Percentiles rank a stretch among this genome's conserved stretches.
These are phyloP conservation scores for Phylloboletellus chloephorus DNA, from an alignment of 1,284 basidiomycete genomes.

Conservation along the genomic window DNA sequence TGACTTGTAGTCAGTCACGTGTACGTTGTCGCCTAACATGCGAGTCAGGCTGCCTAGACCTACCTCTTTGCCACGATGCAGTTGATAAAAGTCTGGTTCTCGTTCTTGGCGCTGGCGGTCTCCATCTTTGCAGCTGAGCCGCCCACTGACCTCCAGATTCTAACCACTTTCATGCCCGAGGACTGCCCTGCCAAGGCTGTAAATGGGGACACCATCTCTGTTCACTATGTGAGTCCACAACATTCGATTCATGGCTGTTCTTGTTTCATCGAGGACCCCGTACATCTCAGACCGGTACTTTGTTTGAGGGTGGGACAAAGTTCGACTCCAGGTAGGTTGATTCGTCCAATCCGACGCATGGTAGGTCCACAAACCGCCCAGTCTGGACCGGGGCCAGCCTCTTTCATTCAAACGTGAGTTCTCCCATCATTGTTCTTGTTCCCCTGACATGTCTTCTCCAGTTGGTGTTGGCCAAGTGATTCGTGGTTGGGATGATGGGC, in stretches of 20 bases:
- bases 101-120: conserved; percentile 36
- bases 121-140: conserved; percentile 35
- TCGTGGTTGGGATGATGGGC: conserved; percentile 76
- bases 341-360: neutral
- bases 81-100: conserved; percentile 40
- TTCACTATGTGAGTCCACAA: conserved; percentile 68
- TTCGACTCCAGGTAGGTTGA: conserved; percentile 73
- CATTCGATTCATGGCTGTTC: neutral
- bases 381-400: conserved; percentile 62
- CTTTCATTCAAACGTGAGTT: conserved; percentile 63
- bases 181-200: conserved; percentile 54
- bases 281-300: conserved; percentile 59
- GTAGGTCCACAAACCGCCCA: conserved; percentile 24
- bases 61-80: conserved; percentile 41
- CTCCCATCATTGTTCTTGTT: neutral
- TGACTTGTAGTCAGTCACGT: conserved; percentile 2
- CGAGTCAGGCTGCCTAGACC: neutral
- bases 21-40: neutral
- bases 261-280: conserved; percentile 1
- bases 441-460: conserved; percentile 27
- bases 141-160: conserved; percentile 55
- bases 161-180: conserved; percentile 55
- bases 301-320: conserved; percentile 66
- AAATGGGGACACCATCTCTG: conserved; percentile 63
- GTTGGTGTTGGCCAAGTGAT: conserved; percentile 81